These are phyloP conservation scores for Pyrenophora graminea DNA, from an alignment of 2,329 filamentous ascomycete species.

Conservation along the genomic window DNA sequence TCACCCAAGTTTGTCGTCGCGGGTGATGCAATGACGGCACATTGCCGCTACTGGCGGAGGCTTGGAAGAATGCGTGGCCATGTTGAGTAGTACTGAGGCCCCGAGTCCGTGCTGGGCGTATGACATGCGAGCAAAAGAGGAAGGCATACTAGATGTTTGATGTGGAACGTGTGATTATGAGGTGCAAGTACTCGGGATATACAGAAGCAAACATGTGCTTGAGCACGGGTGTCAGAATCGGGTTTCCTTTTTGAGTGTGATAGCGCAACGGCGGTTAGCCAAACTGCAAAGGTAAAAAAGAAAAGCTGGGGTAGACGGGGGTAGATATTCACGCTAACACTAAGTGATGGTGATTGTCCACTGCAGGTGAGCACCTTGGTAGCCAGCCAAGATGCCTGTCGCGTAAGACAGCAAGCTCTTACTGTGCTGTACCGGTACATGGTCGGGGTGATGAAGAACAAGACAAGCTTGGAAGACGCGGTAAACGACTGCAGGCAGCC, in stretches of 20 bases:
- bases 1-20: too few relatives aligned
- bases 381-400: too few relatives aligned
- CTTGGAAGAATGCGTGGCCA: slow-evolving; percentile 2
- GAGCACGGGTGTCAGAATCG: slow-evolving; percentile 3
- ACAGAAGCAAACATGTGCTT: neutral
- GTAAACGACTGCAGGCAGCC: too few relatives aligned
- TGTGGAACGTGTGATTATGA: too few relatives aligned
- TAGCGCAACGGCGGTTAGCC: slow-evolving; percentile 10
- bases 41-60: neutral
- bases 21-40: neutral
- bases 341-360: slow-evolving; percentile 3
- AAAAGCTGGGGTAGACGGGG: slow-evolving; percentile 10
- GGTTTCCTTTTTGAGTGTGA: neutral
- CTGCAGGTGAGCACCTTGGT: neutral
- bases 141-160: neutral
- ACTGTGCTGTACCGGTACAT: too few relatives aligned
- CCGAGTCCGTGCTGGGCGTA: slow-evolving; percentile 1
- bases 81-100: slow-evolving; percentile 1
- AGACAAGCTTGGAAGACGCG: neutral
- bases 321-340: neutral
- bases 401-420: too few relatives aligned
- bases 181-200: too few relatives aligned
- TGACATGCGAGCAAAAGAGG: neutral
- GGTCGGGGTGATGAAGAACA: too few relatives aligned
- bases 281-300: neutral